Evolutionary conservation across 2,329 filamentous ascomycete species (phyloP), one percentile per base, ranked within the genome.

Genomic region (Ophiostoma populinum): DNA sequence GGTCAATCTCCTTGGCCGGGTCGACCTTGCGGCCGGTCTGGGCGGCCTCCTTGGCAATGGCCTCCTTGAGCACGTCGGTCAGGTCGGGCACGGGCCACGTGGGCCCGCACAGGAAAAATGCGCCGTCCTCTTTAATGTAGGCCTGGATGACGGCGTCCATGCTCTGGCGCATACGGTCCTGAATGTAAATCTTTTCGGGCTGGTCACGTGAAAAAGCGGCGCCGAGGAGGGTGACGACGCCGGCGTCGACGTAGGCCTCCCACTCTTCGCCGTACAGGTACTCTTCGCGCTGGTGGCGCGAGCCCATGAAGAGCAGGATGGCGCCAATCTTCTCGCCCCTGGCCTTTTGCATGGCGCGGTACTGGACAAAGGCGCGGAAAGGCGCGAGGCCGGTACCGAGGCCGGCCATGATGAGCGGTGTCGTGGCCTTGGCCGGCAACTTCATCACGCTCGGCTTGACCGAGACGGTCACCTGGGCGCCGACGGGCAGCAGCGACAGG

Each of bases 391-490:
- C 90, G 0, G 90, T 98, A 43, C 90, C 90, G n/a, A 95, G 78
- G 55, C 90, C 90, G 8, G 90, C 90, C 87, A 98, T 94, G 65
- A 98, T 94, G 52, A 98, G 75, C 26, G 90, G 90, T 32, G 87
- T 82, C 24, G 82, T 90, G 47, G 86, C 77, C 53, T 75, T 78
- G 41, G 70, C 60, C 5, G 90, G 90, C n/a, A 98, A 70, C 62
- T 95, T 98, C 90, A 98, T 98, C 45, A 95, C 90, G 17, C 85
- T 94, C 1, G 90, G 83, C 65, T 98, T 98, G 55, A 98, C 85
- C 22, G 81, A 92, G 39, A 83, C 90, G 3, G 86, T 93, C 43
- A 98, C 74, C 22, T 77, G 63, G 24, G 80, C 62, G 34, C 90
- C 90, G 10, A 81, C 62, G 10, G 68, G 66, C 24, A 98, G 75